Evolutionary conservation across 345 rosid species (phyloP).

Genomic region (Populus pruinosa): DNA sequence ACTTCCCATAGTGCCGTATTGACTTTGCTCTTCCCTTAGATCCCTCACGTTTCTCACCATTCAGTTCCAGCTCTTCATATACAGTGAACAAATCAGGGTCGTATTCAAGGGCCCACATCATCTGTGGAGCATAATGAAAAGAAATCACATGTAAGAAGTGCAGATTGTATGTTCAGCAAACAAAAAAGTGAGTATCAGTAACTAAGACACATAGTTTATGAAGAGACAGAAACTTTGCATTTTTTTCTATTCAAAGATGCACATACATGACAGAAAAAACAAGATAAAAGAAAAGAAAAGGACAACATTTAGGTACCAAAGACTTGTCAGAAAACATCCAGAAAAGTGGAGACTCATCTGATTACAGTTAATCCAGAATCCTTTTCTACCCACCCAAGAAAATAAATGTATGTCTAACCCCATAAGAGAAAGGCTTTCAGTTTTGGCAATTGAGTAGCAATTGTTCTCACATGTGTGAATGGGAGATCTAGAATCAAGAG

Average conservation of each 20-base stretch:
- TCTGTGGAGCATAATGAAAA: slow-evolving; percentile 44
- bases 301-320: neutral
- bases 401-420: neutral
- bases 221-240: neutral
- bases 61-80: slow-evolving; percentile 61
- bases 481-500: neutral
- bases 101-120: slow-evolving; percentile 99
- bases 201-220: neutral
- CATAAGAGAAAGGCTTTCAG: neutral
- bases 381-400: neutral
- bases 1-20: slow-evolving; percentile 72
- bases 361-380: neutral
- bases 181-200: neutral
- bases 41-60: slow-evolving; percentile 45
- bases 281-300: neutral
- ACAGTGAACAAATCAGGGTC: slow-evolving; percentile 74
- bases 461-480: neutral
- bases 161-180: neutral
- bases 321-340: neutral
- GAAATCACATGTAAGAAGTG: slow-evolving; percentile 2
- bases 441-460: neutral
- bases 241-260: neutral
- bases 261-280: neutral
- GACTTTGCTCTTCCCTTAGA: slow-evolving; percentile 61
- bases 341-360: neutral